Evolutionary conservation across 805 yeast genomes (phyloP).

Genomic region (Ogataea henricii): DNA sequence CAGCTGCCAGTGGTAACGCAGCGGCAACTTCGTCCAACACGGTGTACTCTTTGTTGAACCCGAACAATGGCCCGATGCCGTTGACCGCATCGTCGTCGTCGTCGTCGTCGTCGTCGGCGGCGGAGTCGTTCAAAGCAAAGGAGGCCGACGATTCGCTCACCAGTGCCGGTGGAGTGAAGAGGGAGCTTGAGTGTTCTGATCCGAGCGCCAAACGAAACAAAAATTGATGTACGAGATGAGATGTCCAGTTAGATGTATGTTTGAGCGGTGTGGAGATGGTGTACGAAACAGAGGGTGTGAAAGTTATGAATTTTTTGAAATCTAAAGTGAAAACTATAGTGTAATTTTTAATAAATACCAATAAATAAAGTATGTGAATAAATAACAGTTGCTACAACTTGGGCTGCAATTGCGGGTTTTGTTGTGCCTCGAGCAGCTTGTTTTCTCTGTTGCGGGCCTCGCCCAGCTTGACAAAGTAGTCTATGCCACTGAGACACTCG

Average conservation of each 20-base stretch:
- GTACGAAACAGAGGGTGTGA: too few species aligned
- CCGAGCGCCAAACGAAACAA: slow-evolving; percentile 1
- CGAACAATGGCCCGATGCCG: slow-evolving; percentile 12
- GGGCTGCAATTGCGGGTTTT: neutral
- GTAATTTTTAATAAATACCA: too few species aligned
- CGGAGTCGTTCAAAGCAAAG: neutral
- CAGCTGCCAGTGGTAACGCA: neutral
- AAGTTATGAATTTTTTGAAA: too few species aligned
- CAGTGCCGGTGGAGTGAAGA: neutral
- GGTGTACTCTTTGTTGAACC: slow-evolving; percentile 27
- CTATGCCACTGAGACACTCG: slow-evolving; percentile 63
- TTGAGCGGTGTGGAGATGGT: too few species aligned
- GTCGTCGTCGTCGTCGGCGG: slow-evolving; percentile 1
- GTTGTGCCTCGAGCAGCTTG: slow-evolving; percentile 5
- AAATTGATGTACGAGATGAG: too few species aligned
- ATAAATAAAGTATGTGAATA: too few species aligned
- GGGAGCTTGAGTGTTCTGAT: slow-evolving; percentile 5
- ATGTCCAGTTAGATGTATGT: too few species aligned
- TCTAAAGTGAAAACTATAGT: neutral
- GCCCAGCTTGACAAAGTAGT: slow-evolving; percentile 44
- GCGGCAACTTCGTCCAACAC: slow-evolving; percentile 18
- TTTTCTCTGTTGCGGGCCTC: slow-evolving; percentile 33
- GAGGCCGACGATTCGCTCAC: neutral
- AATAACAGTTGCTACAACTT: neutral
- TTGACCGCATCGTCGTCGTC: slow-evolving; percentile 2